Percentiles rank a stretch among this genome's conserved stretches.
phyloP scores from a whole-genome alignment of 805 yeast genomes.

The Saccharomyces kudriavzevii region DNA sequence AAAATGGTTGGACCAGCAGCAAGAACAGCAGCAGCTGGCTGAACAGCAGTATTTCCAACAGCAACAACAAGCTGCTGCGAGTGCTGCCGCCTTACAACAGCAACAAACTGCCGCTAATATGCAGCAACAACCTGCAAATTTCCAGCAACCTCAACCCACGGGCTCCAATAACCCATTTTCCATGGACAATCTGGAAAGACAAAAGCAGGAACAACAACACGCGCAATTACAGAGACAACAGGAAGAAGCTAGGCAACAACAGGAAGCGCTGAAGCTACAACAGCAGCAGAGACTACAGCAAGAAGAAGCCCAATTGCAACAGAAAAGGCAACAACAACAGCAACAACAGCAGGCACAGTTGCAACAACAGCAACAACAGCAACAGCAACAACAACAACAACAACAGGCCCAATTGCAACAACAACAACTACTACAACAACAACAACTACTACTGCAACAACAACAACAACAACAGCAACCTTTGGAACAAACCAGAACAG shows the following conservation, averaged over 20 bases:
- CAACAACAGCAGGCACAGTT: slow-evolving; percentile 7
- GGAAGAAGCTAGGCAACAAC: slow-evolving; percentile 21
- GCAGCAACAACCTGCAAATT: slow-evolving; percentile 16
- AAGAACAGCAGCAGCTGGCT: slow-evolving; percentile 5
- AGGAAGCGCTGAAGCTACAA: slow-evolving; percentile 20
- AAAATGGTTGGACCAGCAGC: slow-evolving; percentile 13
- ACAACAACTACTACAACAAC: slow-evolving; percentile 35
- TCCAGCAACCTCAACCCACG: slow-evolving; percentile 48
- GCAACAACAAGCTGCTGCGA: neutral
- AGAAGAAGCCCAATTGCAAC: slow-evolving; percentile 21
- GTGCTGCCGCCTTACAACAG: neutral
- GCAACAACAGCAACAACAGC: slow-evolving; percentile 2
- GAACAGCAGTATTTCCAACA: neutral
- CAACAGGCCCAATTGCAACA: slow-evolving; percentile 8
- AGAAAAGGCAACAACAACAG: slow-evolving; percentile 23
- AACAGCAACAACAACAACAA: neutral
- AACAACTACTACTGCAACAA: too few relatives aligned
- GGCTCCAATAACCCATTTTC: slow-evolving; percentile 80
- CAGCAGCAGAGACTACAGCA: slow-evolving; percentile 21
- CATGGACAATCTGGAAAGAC: slow-evolving; percentile 19
- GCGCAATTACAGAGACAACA: neutral
- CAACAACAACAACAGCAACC: slow-evolving; percentile 30
- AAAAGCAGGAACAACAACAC: neutral
- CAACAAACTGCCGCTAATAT: neutral
- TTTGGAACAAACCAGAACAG: slow-evolving; percentile 41